Conservation (phyloP, 208 protist genomes). For the Trypanosoma caninum region DNA sequence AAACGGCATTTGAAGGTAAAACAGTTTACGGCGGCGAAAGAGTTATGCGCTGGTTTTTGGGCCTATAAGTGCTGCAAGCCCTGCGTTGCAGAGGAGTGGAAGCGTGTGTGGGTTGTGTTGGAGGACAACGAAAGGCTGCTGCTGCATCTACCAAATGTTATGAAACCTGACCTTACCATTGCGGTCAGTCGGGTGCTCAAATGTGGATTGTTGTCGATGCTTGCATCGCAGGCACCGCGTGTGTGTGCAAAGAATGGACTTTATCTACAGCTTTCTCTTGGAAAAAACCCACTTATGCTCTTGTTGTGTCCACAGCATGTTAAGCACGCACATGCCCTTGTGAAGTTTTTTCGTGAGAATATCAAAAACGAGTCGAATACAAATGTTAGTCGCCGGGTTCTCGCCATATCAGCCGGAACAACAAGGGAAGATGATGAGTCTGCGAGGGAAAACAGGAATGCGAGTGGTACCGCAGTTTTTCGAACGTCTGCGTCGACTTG, state of each 20-base stretch:
- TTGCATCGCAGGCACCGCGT: conserved; percentile 25
- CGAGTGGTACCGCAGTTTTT: background rate
- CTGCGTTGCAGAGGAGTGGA: conserved; percentile 38
- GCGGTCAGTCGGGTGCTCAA: conserved; percentile 17
- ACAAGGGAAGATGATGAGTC: background rate
- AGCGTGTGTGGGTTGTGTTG: conserved; percentile 48
- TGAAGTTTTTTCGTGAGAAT: conserved; percentile 9
- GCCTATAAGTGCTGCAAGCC: conserved; percentile 46
- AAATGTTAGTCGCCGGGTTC: background rate
- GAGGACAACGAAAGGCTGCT: conserved; percentile 20
- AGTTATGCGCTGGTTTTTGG: conserved; percentile 54
- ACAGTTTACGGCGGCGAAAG: background rate
- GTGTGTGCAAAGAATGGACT: conserved; percentile 45
- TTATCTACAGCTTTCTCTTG: conserved; percentile 34
- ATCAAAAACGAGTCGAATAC: background rate
- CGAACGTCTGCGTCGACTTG: background rate
- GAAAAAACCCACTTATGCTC: conserved; percentile 35
- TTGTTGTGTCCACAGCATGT: conserved; percentile 39
- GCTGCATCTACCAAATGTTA: conserved; percentile 21
- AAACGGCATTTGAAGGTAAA: background rate
- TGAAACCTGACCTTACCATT: conserved; percentile 18
- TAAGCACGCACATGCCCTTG: conserved; percentile 31
- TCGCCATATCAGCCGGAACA: background rate
- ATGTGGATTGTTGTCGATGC: conserved; percentile 22
- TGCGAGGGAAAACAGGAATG: background rate